These are phyloP conservation scores for Silene vulgaris DNA, from an alignment of 179 eudicot genomes.

Conservation along the genomic window DNA sequence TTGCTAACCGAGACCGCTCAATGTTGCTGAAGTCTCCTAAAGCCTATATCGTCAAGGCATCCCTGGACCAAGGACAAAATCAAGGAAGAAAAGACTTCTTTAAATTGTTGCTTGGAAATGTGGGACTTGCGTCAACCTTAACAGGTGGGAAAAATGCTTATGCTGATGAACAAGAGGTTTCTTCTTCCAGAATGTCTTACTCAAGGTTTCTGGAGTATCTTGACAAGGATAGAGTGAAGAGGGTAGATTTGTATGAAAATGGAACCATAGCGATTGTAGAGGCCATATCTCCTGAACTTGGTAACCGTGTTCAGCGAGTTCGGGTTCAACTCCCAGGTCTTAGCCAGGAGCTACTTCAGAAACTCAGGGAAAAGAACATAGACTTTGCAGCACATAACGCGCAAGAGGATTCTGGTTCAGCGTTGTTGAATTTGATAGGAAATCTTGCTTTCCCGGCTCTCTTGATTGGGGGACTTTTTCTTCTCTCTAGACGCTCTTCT, in stretches of 20 bases:
- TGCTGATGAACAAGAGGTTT: slow-evolving; percentile 94
- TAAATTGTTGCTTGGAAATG: slow-evolving; percentile 72
- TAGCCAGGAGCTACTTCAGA: slow-evolving; percentile 96
- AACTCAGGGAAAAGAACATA: slow-evolving; percentile 87
- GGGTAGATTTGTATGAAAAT: slow-evolving; percentile 87
- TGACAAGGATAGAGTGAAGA: slow-evolving; percentile 83
- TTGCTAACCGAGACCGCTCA: slow-evolving; percentile 37
- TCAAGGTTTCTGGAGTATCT: slow-evolving; percentile 90
- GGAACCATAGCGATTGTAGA: slow-evolving; percentile 98
- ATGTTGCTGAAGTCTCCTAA: slow-evolving; percentile 36
- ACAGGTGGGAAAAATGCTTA: slow-evolving; percentile 51
- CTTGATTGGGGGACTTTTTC: slow-evolving; percentile 88
- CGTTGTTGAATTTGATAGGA: slow-evolving; percentile 77
- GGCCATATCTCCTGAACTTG: slow-evolving; percentile 91
- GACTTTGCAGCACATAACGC: slow-evolving; percentile 98
- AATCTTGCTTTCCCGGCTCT: slow-evolving; percentile 84
- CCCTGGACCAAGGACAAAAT: slow-evolving; percentile 39
- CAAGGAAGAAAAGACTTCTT: slow-evolving; percentile 75
- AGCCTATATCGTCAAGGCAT: slow-evolving; percentile 45
- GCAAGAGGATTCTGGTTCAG: slow-evolving; percentile 88
- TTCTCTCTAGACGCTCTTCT: slow-evolving; percentile 77
- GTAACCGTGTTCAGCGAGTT: slow-evolving; percentile 88
- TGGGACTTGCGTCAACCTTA: slow-evolving; percentile 54
- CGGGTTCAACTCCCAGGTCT: slow-evolving; percentile 98
- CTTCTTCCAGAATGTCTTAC: slow-evolving; percentile 96